Conservation (phyloP, 176 grass and related monocot genomes). For the Otatea glauca region DNA sequence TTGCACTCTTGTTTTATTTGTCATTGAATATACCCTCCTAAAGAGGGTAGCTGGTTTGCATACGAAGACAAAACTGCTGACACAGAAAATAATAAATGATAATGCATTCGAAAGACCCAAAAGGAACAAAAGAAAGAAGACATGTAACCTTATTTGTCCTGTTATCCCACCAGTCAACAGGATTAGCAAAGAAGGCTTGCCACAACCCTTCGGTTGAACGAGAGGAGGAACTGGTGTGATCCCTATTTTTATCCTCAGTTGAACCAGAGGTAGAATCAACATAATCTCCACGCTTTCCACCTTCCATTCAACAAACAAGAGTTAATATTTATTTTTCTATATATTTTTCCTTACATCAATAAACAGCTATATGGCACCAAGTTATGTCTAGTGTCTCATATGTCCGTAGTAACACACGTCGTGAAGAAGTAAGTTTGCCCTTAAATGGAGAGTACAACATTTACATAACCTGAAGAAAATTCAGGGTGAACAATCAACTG, state of each 20-base stretch:
- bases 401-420: not conserved
- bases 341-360: no score
- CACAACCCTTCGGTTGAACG: slow-evolving; percentile 75
- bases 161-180: slow-evolving; percentile 98
- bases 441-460: not conserved
- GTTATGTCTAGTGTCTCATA: not conserved
- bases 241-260: slow-evolving; percentile 45
- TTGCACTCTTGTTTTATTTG: not conserved
- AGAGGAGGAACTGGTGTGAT: slow-evolving; percentile 44
- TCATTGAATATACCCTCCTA: not conserved
- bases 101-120: slow-evolving; percentile 1
- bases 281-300: slow-evolving; percentile 42
- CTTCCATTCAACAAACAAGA: slow-evolving; percentile 43
- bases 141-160: slow-evolving; percentile 79
- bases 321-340: slow-evolving; percentile 41
- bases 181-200: slow-evolving; percentile 96
- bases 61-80: not conserved
- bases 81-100: not conserved
- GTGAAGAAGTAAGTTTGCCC: not conserved
- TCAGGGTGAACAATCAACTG: not conserved
- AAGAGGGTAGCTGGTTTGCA: not conserved
- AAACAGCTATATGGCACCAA: slow-evolving; percentile 10
- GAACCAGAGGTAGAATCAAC: slow-evolving; percentile 43
- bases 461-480: not conserved
- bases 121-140: slow-evolving; percentile 27